Conservation (phyloP, 345 rosid species). For the Bruguiera gymnorhiza region DNA sequence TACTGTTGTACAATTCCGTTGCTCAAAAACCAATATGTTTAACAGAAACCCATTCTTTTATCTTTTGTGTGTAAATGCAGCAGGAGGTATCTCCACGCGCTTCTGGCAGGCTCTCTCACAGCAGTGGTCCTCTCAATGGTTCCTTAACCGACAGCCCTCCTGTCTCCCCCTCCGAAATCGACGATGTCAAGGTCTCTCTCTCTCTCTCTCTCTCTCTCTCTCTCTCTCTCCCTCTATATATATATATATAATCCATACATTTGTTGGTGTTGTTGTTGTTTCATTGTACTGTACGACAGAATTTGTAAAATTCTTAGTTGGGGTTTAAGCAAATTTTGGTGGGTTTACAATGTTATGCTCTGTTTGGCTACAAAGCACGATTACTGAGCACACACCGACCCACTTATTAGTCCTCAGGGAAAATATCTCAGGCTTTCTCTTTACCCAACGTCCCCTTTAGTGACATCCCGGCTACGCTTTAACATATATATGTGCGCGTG, state of each 20-base stretch:
- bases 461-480: not conserved
- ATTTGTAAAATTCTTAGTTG: not conserved
- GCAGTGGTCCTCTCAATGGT: slow-evolving; percentile 82
- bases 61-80: slow-evolving; percentile 37
- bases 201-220: not conserved
- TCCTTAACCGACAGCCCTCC: slow-evolving; percentile 96
- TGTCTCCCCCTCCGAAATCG: slow-evolving; percentile 77
- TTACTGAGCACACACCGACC: slow-evolving; percentile 27
- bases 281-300: too few relatives aligned
- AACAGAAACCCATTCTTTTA: not conserved
- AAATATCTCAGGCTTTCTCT: slow-evolving; percentile 53
- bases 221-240: not conserved
- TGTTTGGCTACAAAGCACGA: slow-evolving; percentile 29
- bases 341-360: slow-evolving; percentile 3
- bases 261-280: too few relatives aligned
- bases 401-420: not conserved
- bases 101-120: slow-evolving; percentile 78
- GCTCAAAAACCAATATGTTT: not conserved
- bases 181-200: slow-evolving; percentile 62
- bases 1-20: not conserved
- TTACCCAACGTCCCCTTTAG: slow-evolving; percentile 35
- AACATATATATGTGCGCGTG: too few relatives aligned
- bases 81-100: slow-evolving; percentile 86
- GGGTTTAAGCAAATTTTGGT: not conserved
- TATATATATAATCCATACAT: not conserved